Conservation (phyloP, 306 rosid genomes). For the Adenanthera pavonina region DNA sequence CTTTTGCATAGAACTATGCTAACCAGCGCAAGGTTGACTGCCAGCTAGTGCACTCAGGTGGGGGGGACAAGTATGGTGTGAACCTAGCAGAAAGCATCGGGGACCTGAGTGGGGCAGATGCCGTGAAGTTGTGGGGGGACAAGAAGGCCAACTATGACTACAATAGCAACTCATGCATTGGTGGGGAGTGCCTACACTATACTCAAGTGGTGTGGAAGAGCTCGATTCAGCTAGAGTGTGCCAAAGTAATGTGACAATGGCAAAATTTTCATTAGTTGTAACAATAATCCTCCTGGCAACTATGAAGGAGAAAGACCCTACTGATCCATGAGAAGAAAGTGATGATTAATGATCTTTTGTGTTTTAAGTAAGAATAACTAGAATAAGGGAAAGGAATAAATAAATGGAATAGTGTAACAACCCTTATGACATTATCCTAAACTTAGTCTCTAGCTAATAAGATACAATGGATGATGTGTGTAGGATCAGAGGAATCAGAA, state of each 20-base stretch:
- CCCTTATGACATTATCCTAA: too few relatives aligned
- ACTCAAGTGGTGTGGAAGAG: slow-evolving; percentile 62
- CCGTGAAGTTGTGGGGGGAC: slow-evolving; percentile 49
- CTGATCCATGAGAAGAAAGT: background rate
- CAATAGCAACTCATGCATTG: slow-evolving; percentile 45
- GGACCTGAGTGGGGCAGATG: slow-evolving; percentile 23
- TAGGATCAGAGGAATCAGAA: too few relatives aligned
- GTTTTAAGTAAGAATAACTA: background rate
- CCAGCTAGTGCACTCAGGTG: slow-evolving; percentile 41
- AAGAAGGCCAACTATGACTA: slow-evolving; percentile 50
- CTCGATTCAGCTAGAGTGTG: slow-evolving; percentile 54
- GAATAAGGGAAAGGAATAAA: background rate
- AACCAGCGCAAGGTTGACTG: slow-evolving; percentile 24
- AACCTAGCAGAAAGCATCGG: slow-evolving; percentile 43
- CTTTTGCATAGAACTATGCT: slow-evolving; percentile 40
- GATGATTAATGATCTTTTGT: background rate
- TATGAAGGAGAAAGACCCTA: slow-evolving; percentile 46
- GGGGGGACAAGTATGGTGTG: slow-evolving; percentile 48
- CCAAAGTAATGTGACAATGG: slow-evolving; percentile 48
- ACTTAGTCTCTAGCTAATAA: too few relatives aligned
- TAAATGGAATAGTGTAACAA: too few relatives aligned
- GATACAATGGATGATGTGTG: too few relatives aligned
- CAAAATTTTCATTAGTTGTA: slow-evolving; percentile 58
- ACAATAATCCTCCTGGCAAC: slow-evolving; percentile 66
- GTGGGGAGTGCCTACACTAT: slow-evolving; percentile 53